Percentiles rank a stretch among this genome's conserved stretches.
phyloP scores from a whole-genome alignment of 257 asterid species.

The Jasminum sambac region DNA sequence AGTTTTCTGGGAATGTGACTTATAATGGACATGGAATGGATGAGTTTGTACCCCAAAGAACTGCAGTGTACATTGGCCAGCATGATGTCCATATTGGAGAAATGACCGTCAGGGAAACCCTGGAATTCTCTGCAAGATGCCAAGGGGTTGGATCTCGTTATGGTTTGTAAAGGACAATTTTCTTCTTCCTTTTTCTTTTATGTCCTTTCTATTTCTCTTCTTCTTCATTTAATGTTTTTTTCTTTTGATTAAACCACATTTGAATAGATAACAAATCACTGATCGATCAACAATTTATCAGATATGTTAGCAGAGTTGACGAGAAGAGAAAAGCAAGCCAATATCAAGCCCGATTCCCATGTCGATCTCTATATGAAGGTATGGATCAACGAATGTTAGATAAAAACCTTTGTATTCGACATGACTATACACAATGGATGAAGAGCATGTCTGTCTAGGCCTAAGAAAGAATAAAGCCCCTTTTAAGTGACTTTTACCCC shows the following conservation, averaged over 20 bases:
- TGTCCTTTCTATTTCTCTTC: too few relatives aligned
- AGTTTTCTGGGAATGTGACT: slow-evolving; percentile 58
- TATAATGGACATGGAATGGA: slow-evolving; percentile 61
- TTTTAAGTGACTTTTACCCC: background rate
- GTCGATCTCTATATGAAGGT: slow-evolving; percentile 68
- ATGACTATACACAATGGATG: background rate
- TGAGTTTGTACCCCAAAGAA: slow-evolving; percentile 58
- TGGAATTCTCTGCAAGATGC: slow-evolving; percentile 68
- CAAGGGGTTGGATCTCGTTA: slow-evolving; percentile 68
- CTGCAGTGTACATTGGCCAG: slow-evolving; percentile 67
- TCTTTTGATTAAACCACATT: background rate
- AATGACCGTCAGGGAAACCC: slow-evolving; percentile 64
- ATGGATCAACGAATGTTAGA: slow-evolving; percentile 3
- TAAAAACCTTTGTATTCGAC: background rate
- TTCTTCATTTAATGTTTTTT: too few relatives aligned
- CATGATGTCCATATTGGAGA: slow-evolving; percentile 70
- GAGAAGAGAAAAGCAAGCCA: slow-evolving; percentile 58
- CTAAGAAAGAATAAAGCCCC: background rate
- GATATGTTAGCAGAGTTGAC: slow-evolving; percentile 66
- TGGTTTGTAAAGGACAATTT: slow-evolving; percentile 32
- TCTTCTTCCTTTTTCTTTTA: background rate
- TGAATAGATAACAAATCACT: background rate
- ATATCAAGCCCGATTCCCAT: slow-evolving; percentile 71
- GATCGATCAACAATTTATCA: slow-evolving; percentile 21
- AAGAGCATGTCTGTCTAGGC: background rate